These are phyloP conservation scores for Lodderomyces elongisporus DNA, from an alignment of 1,139 yeast species.

Conservation along the genomic window DNA sequence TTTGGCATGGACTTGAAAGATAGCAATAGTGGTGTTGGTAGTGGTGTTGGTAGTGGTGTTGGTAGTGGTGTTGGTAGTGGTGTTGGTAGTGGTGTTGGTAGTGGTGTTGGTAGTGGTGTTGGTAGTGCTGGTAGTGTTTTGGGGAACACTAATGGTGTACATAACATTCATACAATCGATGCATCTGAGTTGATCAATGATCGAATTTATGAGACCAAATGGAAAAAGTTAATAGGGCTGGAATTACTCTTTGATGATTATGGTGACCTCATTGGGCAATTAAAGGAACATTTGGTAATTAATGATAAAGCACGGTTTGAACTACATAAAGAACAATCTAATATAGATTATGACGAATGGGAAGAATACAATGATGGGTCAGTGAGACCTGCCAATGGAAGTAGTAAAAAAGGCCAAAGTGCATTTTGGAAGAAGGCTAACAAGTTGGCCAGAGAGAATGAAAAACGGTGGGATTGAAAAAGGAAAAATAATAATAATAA, in stretches of 20 bases:
- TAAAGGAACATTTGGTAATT: constrained; percentile 28
- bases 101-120: neutral
- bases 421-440: constrained; percentile 28
- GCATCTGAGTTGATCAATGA: constrained; percentile 36
- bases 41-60: too few species aligned
- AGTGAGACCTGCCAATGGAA: too few species aligned
- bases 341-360: too few species aligned
- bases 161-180: constrained; percentile 17
- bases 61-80: neutral
- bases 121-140: constrained; percentile 1
- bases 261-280: constrained; percentile 47
- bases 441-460: constrained; percentile 21
- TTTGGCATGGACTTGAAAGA: neutral
- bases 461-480: too few species aligned
- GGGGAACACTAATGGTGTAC: constrained; percentile 1
- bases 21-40: too few species aligned
- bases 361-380: too few species aligned
- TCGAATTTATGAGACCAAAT: constrained; percentile 63
- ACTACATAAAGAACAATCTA: too few species aligned
- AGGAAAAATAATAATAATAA: too few species aligned
- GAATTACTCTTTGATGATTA: constrained; percentile 63
- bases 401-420: constrained; percentile 14
- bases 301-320: too few species aligned
- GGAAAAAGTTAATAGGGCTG: constrained; percentile 80
- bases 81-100: neutral